These are phyloP conservation scores for Talaromyces marneffei DNA, from an alignment of 2,329 filamentous ascomycete genomes.

Conservation along the genomic window DNA sequence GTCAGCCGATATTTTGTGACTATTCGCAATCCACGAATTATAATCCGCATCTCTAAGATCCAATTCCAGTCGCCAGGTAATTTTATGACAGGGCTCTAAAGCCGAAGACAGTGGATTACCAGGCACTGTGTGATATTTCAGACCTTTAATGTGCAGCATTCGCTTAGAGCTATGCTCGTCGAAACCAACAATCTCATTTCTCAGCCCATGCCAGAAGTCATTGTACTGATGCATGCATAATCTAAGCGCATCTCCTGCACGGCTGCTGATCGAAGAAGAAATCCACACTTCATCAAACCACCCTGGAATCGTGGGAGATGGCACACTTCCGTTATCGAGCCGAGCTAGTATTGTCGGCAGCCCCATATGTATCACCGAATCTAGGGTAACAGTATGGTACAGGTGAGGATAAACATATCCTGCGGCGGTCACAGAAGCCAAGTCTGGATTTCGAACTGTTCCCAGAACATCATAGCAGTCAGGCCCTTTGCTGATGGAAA, in stretches of 20 bases:
- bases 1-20: neutral
- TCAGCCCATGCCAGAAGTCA: neutral
- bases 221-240: neutral
- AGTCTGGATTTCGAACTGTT: neutral
- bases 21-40: no score
- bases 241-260: neutral
- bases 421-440: neutral
- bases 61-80: neutral
- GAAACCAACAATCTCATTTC: neutral
- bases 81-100: neutral
- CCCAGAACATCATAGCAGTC: neutral
- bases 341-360: neutral
- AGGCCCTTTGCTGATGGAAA: neutral
- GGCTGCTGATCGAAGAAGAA: neutral
- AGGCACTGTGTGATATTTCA: neutral
- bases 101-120: neutral
- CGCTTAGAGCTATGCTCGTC: neutral
- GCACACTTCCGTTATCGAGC: neutral
- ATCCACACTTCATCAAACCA: neutral
- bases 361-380: neutral
- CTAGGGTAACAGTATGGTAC: neutral
- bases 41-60: neutral
- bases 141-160: neutral
- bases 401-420: neutral
- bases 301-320: neutral